Conservation (phyloP, 1,284 basidiomycete species). For the Mycosarcoma mackinlayi region DNA sequence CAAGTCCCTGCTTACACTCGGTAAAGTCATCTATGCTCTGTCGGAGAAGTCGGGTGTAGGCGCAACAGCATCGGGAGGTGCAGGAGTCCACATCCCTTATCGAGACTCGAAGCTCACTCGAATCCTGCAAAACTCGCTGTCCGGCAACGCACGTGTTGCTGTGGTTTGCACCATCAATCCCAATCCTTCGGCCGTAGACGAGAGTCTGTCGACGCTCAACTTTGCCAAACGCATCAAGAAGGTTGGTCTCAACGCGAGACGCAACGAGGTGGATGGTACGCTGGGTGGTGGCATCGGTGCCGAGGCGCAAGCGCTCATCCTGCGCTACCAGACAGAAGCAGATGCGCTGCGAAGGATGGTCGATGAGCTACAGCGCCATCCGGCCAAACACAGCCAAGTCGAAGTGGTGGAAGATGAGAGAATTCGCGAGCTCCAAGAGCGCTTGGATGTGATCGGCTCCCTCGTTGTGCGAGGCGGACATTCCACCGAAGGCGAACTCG, state of each 20-base stretch:
- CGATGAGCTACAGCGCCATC: constrained; percentile 30
- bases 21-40: constrained; percentile 66
- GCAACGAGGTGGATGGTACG: constrained; percentile 79
- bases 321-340: constrained; percentile 61
- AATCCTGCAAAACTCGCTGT: constrained; percentile 91
- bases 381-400: neutral
- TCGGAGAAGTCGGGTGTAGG: constrained; percentile 45
- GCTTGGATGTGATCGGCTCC: constrained; percentile 58
- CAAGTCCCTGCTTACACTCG: constrained; percentile 69
- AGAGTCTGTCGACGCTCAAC: constrained; percentile 83
- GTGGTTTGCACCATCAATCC: constrained; percentile 87
- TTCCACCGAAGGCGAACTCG: constrained; percentile 8
- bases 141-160: constrained; percentile 92
- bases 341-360: constrained; percentile 57
- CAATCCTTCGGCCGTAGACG: constrained; percentile 73
- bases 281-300: constrained; percentile 34
- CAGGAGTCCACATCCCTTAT: constrained; percentile 80
- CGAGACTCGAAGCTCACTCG: constrained; percentile 93
- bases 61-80: neutral
- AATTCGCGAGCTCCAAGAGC: constrained; percentile 49
- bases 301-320: constrained; percentile 60
- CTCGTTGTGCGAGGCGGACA: constrained; percentile 59
- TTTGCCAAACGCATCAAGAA: constrained; percentile 91
- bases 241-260: constrained; percentile 82
- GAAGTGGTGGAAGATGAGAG: constrained; percentile 31